Evolutionary conservation across 2,329 filamentous ascomycete species (phyloP).

Genomic region (Cladorrhinum sp.): DNA sequence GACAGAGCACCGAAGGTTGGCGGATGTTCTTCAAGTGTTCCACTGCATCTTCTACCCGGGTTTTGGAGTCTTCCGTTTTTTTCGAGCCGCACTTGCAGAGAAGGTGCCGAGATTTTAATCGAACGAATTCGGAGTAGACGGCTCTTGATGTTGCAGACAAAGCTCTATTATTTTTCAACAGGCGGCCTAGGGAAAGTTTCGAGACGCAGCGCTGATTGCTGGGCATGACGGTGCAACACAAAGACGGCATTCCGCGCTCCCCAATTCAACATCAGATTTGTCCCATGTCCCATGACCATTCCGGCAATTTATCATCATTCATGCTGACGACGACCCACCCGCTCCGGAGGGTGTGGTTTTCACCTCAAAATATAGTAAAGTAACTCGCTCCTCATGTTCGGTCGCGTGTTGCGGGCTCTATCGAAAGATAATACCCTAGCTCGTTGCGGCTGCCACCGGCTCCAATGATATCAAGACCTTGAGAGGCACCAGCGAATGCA

Average conservation of each 20-base stretch:
- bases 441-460: not conserved
- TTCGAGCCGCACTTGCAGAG: slow-evolving; percentile 2
- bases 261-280: slow-evolving; percentile 12
- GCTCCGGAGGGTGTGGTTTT: not conserved
- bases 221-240: slow-evolving; percentile 12
- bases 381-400: not conserved
- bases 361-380: not conserved
- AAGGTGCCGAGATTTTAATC: not conserved
- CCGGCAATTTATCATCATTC: slow-evolving; percentile 11
- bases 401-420: not conserved
- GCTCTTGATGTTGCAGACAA: not conserved
- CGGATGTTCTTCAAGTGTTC: slow-evolving; percentile 7
- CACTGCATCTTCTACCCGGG: slow-evolving; percentile 8
- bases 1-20: slow-evolving; percentile 1
- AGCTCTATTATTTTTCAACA: not conserved
- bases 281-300: slow-evolving; percentile 21
- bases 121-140: not conserved
- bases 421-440: not conserved
- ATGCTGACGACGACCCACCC: slow-evolving; percentile 16
- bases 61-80: not conserved
- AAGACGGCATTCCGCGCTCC: slow-evolving; percentile 13
- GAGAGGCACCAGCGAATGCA: no score
- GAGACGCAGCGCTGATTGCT: not conserved
- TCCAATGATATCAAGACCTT: not conserved
- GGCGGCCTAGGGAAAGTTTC: slow-evolving; percentile 11